Percentiles rank a stretch among this genome's conserved stretches.
phyloP scores from a whole-genome alignment of 192 early-diverging fungal genomes.

The Chytriomyces confervae region DNA sequence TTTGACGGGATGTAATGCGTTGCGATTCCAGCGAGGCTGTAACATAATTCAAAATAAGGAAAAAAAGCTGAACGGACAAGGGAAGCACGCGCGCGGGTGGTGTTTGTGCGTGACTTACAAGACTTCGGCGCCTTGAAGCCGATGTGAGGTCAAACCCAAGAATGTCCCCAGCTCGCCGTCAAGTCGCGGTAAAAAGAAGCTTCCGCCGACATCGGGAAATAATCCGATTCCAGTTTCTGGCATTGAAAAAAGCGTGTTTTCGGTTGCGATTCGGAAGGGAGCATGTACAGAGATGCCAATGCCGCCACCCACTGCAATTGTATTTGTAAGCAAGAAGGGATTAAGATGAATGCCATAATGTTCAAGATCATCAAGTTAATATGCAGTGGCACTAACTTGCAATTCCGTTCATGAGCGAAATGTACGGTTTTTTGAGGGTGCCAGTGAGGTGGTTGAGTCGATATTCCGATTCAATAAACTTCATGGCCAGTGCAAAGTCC shows the following conservation, averaged over 20 bases:
- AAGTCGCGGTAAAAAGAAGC: slow-evolving; percentile 92
- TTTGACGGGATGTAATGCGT: slow-evolving; percentile 94
- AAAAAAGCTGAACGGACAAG: slow-evolving; percentile 10
- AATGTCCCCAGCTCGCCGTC: slow-evolving; percentile 95
- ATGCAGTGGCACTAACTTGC: slow-evolving; percentile 40
- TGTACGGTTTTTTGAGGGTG: slow-evolving; percentile 83
- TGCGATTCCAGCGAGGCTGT: slow-evolving; percentile 81
- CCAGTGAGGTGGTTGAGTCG: slow-evolving; percentile 90
- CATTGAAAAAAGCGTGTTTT: slow-evolving; percentile 96
- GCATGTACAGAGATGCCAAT: slow-evolving; percentile 95
- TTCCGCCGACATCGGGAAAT: slow-evolving; percentile 95
- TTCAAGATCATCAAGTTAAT: neutral
- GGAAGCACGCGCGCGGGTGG: neutral
- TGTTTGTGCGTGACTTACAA: slow-evolving; percentile 6
- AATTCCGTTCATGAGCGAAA: slow-evolving; percentile 83
- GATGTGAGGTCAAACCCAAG: slow-evolving; percentile 84
- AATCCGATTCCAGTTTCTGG: slow-evolving; percentile 96
- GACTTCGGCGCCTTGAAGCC: slow-evolving; percentile 77
- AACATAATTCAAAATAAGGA: neutral
- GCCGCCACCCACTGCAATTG: slow-evolving; percentile 91
- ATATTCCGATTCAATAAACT: slow-evolving; percentile 94
- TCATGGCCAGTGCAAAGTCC: slow-evolving; percentile 57
- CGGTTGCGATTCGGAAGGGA: slow-evolving; percentile 95
- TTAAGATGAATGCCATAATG: neutral
- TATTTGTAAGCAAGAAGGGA: slow-evolving; percentile 16